phyloP scores from a whole-genome alignment of 179 eudicot genomes.

The Spergularia azorica region DNA sequence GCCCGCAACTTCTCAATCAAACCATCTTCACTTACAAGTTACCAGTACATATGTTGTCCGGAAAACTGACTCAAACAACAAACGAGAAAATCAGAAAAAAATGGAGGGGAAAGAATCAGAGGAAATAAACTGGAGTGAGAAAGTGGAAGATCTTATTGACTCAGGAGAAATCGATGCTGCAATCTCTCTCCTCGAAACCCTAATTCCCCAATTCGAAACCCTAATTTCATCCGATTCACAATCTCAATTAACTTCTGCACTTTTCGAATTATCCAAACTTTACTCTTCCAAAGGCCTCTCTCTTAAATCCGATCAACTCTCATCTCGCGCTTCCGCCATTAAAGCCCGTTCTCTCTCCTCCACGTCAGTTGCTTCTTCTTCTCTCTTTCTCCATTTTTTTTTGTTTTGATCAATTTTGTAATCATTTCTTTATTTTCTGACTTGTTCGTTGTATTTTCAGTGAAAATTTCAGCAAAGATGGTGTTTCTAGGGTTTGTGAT shows the following conservation, averaged over 20 bases:
- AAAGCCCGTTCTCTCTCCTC: slow-evolving; percentile 26
- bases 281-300: slow-evolving; percentile 64
- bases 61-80: neutral
- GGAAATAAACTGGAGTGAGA: slow-evolving; percentile 58
- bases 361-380: neutral
- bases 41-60: no score
- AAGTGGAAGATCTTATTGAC: slow-evolving; percentile 64
- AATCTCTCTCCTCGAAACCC: slow-evolving; percentile 60
- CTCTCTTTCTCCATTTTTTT: neutral
- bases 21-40: neutral
- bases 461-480: slow-evolving; percentile 16
- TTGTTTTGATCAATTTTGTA: neutral
- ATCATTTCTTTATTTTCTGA: neutral
- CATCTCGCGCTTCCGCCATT: slow-evolving; percentile 48
- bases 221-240: slow-evolving; percentile 24
- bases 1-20: no score
- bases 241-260: slow-evolving; percentile 52
- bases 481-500: slow-evolving; percentile 17
- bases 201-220: slow-evolving; percentile 43
- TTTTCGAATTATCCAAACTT: slow-evolving; percentile 63
- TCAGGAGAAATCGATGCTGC: slow-evolving; percentile 56
- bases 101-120: slow-evolving; percentile 16
- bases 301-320: slow-evolving; percentile 61
- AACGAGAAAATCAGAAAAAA: neutral
- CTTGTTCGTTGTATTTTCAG: slow-evolving; percentile 25